A percentile compares a stretch with the other conserved stretches of the same genome.
Conservation (phyloP, 306 rosid genomes). For the Prinsepia uniflora region DNA sequence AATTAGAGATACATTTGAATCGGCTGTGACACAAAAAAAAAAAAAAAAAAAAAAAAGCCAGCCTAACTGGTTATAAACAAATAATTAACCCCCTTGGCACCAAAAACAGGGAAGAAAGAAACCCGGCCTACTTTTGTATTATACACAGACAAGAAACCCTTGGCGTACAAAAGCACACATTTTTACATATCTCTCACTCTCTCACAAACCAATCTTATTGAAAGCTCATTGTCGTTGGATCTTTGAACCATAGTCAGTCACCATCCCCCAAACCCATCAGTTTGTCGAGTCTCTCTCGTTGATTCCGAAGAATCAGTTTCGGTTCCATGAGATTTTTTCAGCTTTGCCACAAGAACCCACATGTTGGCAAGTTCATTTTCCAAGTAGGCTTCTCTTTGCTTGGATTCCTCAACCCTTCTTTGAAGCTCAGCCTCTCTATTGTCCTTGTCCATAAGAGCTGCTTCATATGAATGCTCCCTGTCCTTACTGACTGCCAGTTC, state of each 20-base stretch:
- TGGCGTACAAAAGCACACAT: constrained; percentile 30
- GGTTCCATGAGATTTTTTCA: constrained; percentile 70
- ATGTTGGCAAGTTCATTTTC: constrained; percentile 97
- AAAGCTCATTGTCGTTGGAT: constrained; percentile 30
- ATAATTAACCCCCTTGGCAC: constrained; percentile 8
- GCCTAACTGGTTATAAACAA: constrained; percentile 19
- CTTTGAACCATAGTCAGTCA: constrained; percentile 28
- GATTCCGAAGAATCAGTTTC: constrained; percentile 67
- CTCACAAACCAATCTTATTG: constrained; percentile 43
- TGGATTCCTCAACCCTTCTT: constrained; percentile 77
- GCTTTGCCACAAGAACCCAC: constrained; percentile 98
- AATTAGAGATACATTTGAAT: constrained; percentile 13
- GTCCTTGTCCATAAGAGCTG: constrained; percentile 66
- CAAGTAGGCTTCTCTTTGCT: constrained; percentile 84
- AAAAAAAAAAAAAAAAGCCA: neutral
- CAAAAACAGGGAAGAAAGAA: neutral
- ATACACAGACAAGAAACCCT: constrained; percentile 32
- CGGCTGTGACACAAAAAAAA: neutral
- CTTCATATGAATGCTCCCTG: constrained; percentile 73
- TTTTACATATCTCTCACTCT: constrained; percentile 35
- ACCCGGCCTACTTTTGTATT: constrained; percentile 7
- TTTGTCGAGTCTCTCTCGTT: constrained; percentile 37
- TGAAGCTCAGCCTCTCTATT: constrained; percentile 79
- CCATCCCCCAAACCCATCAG: constrained; percentile 51
- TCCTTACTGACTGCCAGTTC: constrained; percentile 79